Percentiles rank a stretch among this genome's conserved stretches.
Evolutionary conservation across 73 alveolate genomes (phyloP).

Genomic region (Urostyla sp.): DNA sequence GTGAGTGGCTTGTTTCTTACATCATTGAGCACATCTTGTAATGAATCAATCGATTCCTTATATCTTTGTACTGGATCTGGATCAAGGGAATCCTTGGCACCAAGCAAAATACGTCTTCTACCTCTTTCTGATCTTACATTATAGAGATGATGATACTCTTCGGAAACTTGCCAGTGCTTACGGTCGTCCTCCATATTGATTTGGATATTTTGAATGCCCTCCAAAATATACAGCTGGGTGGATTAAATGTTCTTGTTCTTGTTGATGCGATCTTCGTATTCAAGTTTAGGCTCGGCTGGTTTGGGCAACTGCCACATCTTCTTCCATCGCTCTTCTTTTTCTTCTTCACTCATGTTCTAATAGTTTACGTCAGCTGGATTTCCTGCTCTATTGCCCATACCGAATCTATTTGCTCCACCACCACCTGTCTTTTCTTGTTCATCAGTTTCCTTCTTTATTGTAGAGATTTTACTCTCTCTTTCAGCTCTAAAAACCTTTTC

Average conservation of each 20-base stretch:
- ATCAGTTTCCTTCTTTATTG: slow-evolving; percentile 59
- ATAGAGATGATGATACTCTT: slow-evolving; percentile 67
- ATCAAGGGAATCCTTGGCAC: slow-evolving; percentile 58
- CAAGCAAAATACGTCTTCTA: slow-evolving; percentile 52
- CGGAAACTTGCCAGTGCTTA: slow-evolving; percentile 57
- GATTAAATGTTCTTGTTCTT: slow-evolving; percentile 42
- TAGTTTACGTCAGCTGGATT: slow-evolving; percentile 41
- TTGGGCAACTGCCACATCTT: slow-evolving; percentile 69
- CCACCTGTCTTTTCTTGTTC: slow-evolving; percentile 70
- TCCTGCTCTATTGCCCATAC: slow-evolving; percentile 40
- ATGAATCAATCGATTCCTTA: slow-evolving; percentile 66
- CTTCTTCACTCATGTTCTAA: slow-evolving; percentile 71
- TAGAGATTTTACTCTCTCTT: slow-evolving; percentile 77
- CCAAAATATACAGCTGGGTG: slow-evolving; percentile 48
- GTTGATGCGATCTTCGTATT: slow-evolving; percentile 63
- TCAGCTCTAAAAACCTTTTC: slow-evolving; percentile 81
- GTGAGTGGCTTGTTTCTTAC: slow-evolving; percentile 53
- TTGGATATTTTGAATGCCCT: slow-evolving; percentile 66
- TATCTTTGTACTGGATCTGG: slow-evolving; percentile 69
- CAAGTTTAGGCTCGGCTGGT: slow-evolving; percentile 51
- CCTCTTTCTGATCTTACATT: slow-evolving; percentile 67
- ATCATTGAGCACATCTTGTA: slow-evolving; percentile 58
- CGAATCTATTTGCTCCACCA: slow-evolving; percentile 47
- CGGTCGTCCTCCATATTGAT: slow-evolving; percentile 60
- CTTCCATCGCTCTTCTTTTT: slow-evolving; percentile 66